Percentiles rank a stretch among this genome's conserved stretches.
Conservation (phyloP, 805 yeast species). For the Candida schatavii region DNA sequence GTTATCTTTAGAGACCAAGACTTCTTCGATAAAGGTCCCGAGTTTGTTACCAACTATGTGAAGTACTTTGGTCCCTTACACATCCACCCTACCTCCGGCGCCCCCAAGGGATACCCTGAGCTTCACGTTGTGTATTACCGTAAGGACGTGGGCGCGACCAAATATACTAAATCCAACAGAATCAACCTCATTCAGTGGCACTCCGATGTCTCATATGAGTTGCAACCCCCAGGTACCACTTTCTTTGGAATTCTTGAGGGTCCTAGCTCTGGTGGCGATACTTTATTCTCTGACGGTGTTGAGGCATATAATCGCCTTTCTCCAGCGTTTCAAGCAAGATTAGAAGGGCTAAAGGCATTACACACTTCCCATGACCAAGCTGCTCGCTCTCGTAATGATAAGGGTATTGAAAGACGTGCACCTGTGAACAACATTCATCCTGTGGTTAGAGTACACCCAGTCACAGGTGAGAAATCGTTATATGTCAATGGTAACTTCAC, state of each 20-base stretch:
- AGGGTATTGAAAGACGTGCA: conserved; percentile 31
- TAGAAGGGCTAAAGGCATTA: conserved; percentile 33
- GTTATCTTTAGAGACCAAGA: conserved; percentile 66
- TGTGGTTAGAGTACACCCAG: conserved; percentile 38
- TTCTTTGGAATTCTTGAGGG: conserved; percentile 36
- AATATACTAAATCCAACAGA: conserved; percentile 14
- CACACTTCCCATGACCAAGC: conserved; percentile 40
- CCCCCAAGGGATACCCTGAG: conserved; percentile 31
- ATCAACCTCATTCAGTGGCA: conserved; percentile 32
- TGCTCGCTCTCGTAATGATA: conserved; percentile 19
- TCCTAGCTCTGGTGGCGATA: conserved; percentile 33
- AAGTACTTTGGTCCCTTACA: conserved; percentile 38
- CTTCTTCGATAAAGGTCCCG: conserved; percentile 40
- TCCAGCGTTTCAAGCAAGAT: conserved; percentile 32
- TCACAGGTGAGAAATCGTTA: conserved; percentile 34
- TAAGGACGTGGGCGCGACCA: conserved; percentile 11
- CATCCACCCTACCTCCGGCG: conserved; percentile 45
- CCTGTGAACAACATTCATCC: conserved; percentile 39
- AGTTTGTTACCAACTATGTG: conserved; percentile 30
- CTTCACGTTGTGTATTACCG: conserved; percentile 27
- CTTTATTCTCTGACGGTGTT: conserved; percentile 36
- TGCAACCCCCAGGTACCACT: conserved; percentile 40
- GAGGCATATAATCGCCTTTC: conserved; percentile 41
- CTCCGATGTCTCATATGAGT: conserved; percentile 39
- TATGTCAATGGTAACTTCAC: conserved; percentile 35